Conservation (phyloP, 1,284 basidiomycete genomes). For the Porogramme epimiltina region DNA sequence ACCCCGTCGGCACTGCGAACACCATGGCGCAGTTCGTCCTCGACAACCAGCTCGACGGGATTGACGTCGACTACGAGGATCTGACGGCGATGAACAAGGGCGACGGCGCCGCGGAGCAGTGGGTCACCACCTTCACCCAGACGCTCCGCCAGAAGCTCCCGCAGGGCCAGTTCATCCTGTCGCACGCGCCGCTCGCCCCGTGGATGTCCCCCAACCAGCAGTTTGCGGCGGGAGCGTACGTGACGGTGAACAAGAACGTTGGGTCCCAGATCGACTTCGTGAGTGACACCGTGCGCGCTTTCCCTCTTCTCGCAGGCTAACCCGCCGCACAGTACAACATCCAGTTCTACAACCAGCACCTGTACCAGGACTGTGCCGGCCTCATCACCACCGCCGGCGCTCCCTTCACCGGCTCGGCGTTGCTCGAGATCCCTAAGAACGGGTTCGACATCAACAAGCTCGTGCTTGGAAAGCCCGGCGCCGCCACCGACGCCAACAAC, state of each 20-base stretch:
- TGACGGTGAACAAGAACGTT: slow-evolving; percentile 18
- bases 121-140: slow-evolving; percentile 46
- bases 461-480: slow-evolving; percentile 66
- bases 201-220: slow-evolving; percentile 51
- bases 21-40: slow-evolving; percentile 42
- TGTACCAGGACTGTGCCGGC: slow-evolving; percentile 56
- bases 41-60: slow-evolving; percentile 45
- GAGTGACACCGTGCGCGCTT: background rate
- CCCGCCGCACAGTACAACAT: slow-evolving; percentile 32
- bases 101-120: slow-evolving; percentile 38
- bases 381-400: slow-evolving; percentile 51
- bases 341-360: slow-evolving; percentile 65
- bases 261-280: slow-evolving; percentile 13
- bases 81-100: slow-evolving; percentile 44
- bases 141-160: slow-evolving; percentile 35
- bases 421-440: slow-evolving; percentile 65
- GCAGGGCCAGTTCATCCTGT: slow-evolving; percentile 35
- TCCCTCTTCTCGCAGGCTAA: background rate
- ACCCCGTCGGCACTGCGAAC: slow-evolving; percentile 41
- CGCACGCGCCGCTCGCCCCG: slow-evolving; percentile 49
- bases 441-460: slow-evolving; percentile 52
- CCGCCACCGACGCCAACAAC: slow-evolving; percentile 39
- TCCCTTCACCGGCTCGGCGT: slow-evolving; percentile 29
- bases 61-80: slow-evolving; percentile 63
- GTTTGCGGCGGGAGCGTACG: slow-evolving; percentile 35